phyloP scores from a whole-genome alignment of 495 filamentous ascomycete genomes.

The Podospora pseudocomata region DNA sequence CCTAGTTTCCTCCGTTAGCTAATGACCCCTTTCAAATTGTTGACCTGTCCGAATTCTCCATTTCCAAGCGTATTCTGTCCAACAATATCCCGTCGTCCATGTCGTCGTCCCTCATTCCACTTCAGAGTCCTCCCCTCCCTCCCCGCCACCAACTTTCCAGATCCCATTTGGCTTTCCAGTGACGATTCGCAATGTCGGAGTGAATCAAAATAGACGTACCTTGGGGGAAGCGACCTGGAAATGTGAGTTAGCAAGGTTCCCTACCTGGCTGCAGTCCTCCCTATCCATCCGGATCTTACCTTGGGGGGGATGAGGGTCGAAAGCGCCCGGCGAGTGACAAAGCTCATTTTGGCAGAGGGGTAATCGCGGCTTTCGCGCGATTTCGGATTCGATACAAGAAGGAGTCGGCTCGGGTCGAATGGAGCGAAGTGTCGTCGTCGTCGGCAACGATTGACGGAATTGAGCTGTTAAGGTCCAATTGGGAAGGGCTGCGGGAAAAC shows the following conservation, averaged over 20 bases:
- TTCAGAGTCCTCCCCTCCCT: neutral
- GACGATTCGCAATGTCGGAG: neutral
- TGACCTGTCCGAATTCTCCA: neutral
- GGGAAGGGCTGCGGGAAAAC: conserved; percentile 26
- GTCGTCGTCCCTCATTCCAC: neutral
- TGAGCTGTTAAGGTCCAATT: conserved; percentile 27
- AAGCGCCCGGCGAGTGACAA: conserved; percentile 79
- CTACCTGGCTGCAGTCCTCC: neutral
- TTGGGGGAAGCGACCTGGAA: conserved; percentile 76
- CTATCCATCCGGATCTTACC: conserved; percentile 53
- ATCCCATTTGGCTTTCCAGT: conserved; percentile 4
- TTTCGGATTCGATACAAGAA: conserved; percentile 10
- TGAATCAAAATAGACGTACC: conserved; percentile 57
- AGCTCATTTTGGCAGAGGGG: conserved; percentile 74
- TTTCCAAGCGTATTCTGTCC: neutral
- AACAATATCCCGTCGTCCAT: neutral
- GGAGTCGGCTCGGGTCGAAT: neutral
- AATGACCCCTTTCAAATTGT: neutral
- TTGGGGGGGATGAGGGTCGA: conserved; percentile 98
- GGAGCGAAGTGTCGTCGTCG: neutral
- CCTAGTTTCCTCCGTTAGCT: conserved; percentile 46
- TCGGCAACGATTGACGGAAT: conserved; percentile 10
- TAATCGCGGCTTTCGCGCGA: conserved; percentile 3
- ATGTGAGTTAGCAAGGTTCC: conserved; percentile 28
- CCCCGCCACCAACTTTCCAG: neutral